Percentiles rank a stretch among this genome's conserved stretches.
Evolutionary conservation across 2,329 filamentous ascomycete genomes (phyloP).

Genomic region (Phaeomoniella chlamydospora): DNA sequence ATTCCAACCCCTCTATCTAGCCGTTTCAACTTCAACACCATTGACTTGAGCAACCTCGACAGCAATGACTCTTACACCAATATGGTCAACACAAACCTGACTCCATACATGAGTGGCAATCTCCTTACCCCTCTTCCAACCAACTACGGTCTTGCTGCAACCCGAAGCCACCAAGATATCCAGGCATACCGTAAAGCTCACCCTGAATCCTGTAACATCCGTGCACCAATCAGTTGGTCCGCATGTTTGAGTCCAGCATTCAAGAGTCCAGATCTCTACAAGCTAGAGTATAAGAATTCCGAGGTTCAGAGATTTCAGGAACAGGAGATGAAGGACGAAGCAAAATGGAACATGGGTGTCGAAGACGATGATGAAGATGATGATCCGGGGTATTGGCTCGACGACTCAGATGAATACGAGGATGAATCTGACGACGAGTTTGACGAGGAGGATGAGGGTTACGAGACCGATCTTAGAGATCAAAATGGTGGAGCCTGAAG

Average conservation of each 20-base stretch:
- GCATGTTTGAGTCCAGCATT: not conserved
- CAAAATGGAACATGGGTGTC: not conserved
- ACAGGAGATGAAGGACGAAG: not conserved
- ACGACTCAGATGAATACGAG: not conserved
- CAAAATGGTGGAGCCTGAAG: too few species aligned
- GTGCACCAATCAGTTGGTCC: not conserved
- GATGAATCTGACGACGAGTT: not conserved
- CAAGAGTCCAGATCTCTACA: not conserved
- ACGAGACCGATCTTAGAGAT: too few species aligned
- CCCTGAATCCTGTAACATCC: not conserved
- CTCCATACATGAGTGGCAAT: not conserved
- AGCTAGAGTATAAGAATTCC: too few species aligned
- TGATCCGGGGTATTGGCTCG: not conserved
- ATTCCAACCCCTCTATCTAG: not conserved
- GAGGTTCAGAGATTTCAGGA: too few species aligned
- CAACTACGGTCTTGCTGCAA: not conserved
- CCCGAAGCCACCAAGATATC: too few species aligned
- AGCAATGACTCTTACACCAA: too few species aligned
- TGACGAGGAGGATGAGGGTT: not conserved
- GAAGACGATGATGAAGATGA: not conserved
- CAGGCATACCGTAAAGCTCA: not conserved
- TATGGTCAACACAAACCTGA: too few species aligned
- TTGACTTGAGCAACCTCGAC: too few species aligned
- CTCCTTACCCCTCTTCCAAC: not conserved
- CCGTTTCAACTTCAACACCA: not conserved